Evolutionary conservation across 2,329 filamentous ascomycete species (phyloP).

Genomic region (Trichoderma koningii): DNA sequence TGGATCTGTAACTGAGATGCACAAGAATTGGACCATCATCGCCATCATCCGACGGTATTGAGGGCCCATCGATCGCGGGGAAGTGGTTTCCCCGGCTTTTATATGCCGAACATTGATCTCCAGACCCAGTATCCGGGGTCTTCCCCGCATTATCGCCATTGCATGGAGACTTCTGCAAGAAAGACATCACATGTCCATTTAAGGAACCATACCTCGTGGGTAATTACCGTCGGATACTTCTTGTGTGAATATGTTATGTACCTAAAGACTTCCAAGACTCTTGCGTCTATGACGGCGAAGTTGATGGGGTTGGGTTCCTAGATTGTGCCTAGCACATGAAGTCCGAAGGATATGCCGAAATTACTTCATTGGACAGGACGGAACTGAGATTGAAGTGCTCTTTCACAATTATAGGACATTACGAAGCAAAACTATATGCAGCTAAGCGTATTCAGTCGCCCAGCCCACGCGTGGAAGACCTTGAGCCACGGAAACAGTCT

Average conservation of each 20-base stretch:
- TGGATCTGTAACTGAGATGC: not conserved
- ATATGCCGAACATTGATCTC: constrained; percentile 15
- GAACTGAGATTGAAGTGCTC: not conserved
- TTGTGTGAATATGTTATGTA: not conserved
- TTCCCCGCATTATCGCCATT: constrained; percentile 11
- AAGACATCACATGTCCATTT: not conserved
- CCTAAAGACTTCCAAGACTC: not conserved
- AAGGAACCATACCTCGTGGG: not conserved
- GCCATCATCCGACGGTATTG: constrained; percentile 20
- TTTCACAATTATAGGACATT: not conserved
- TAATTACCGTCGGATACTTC: constrained; percentile 15
- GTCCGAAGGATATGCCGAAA: constrained; percentile 16
- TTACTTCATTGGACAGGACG: not conserved
- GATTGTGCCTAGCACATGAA: not conserved
- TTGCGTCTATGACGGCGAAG: constrained; percentile 4
- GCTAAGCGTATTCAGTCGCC: too few species aligned
- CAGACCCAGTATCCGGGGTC: constrained; percentile 5
- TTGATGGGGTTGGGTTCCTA: too few species aligned
- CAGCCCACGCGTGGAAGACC: not conserved
- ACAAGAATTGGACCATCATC: too few species aligned
- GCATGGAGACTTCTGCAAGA: not conserved
- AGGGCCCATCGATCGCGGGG: not conserved
- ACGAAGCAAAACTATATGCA: too few species aligned
- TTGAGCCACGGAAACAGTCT: constrained; percentile 50
- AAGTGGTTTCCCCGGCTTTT: not conserved